Base-by-base conservation (phyloP, 805 yeast genomes). In the Brettanomyces custersianus region DNA sequence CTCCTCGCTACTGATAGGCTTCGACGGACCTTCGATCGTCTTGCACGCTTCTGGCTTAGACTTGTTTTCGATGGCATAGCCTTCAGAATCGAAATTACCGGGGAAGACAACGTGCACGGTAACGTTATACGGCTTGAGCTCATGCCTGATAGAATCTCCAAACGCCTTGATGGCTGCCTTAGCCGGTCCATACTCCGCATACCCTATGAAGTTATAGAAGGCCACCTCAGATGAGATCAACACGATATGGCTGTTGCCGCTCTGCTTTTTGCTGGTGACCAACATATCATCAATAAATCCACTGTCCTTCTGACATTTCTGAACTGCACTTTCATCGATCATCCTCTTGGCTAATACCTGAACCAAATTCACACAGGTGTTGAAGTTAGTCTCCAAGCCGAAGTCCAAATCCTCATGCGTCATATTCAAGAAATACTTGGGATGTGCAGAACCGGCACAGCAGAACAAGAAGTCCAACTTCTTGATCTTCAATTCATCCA, bases 11-110 rank as follows among this genome's bases (percentile, higher is more conserved):
- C 77, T 48, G 7, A 85, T 78, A 1, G 96, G 76, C 4, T 50
- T 55, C 4, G 94, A 80, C 1, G 94, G 68, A 1, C 97, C 98
- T 57, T 92, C 98, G 23, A 92, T 85, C 22, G 59, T 59, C 44
- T 67, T 73, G 1, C 96, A 87, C 38, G 92, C 84, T 8, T 66
- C 71, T 0, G 98, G 97, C 54, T 92, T 92, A 3, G 94, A 80
- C 38, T 60, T 58, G 52, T 88, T 80, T 56, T 92, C 99, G 40
- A 77, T 76, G 3, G 61, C 71, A 51, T 58, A 92, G 0, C 98
- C 99, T 55, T 88, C 97, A 43, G 94, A 79, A 33, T 67, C 72
- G 57, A 90, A 87, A 52, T 86, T 87, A 0, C 98, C 98, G 0
- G 97, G 95, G 49, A 75, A 79, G 0, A 86, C 75, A 40, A 85